Evolutionary conservation across 225 moss, liverwort and hornwort genomes (phyloP).

Genomic region (Bryoerythrophyllum caledonicum): DNA sequence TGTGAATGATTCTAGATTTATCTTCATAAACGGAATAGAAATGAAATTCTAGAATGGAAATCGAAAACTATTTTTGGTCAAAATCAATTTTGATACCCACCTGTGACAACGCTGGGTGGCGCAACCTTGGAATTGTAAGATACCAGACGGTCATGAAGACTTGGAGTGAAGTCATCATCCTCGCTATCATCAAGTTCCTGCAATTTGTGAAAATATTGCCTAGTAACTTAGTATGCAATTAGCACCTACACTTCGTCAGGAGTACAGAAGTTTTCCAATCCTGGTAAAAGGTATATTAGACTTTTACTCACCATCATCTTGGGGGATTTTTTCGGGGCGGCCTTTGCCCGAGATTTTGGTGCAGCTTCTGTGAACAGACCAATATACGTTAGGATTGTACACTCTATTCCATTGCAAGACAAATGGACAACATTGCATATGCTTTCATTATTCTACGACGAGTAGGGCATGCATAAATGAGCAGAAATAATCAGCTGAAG

Average conservation of each 20-base stretch:
- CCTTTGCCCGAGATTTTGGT: constrained; percentile 49
- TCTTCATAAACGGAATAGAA: not conserved
- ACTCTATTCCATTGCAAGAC: not conserved
- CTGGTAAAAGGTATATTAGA: not conserved
- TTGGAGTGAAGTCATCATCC: constrained; percentile 52
- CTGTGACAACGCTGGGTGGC: constrained; percentile 48
- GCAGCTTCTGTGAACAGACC: constrained; percentile 27
- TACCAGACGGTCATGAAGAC: constrained; percentile 52
- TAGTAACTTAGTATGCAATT: not conserved
- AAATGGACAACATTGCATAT: not conserved
- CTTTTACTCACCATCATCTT: constrained; percentile 33
- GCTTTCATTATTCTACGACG: not conserved
- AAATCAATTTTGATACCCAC: constrained; percentile 16
- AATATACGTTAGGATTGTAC: not conserved
- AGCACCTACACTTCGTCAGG: not conserved
- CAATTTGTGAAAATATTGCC: not conserved
- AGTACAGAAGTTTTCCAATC: not conserved
- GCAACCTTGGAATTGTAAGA: constrained; percentile 51
- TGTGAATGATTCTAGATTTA: not conserved
- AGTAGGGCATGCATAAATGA: not conserved
- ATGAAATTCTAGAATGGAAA: not conserved
- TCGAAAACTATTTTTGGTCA: too few relatives aligned
- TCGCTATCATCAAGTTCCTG: constrained; percentile 59
- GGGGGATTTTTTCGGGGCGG: constrained; percentile 35
- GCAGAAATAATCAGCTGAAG: not conserved